Evolutionary conservation across 2,329 filamentous ascomycete species (phyloP), one percentile per base, ranked within the genome.

Genomic region (Fusarium avenaceum): DNA sequence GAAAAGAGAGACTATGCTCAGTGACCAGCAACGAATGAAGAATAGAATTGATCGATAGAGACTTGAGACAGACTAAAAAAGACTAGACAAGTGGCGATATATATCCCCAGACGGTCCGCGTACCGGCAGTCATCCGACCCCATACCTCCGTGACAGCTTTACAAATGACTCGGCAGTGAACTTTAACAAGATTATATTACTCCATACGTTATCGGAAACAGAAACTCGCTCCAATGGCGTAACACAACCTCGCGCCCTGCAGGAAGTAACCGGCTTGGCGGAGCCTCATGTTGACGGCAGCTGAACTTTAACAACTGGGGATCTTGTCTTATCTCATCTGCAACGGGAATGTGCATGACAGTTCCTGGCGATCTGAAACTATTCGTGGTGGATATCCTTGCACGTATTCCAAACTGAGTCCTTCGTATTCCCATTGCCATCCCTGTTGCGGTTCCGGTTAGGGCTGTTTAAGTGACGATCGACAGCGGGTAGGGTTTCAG

Each of bases 271-370:
- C 59, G 38, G 1, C 59, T 64, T 64, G 58, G 61, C 59, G 46
- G 30, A 45, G 52, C 59, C 51, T 51, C 58, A 63, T 38, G 35
- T 45, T 32, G 50, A 56, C 35, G 10, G 9, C 11, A 58, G 19
- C 26, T 45, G 40, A 64, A 64, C 51, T 59, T 44, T 64, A 59
- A 64, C 22, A 64, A 64, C 24, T 45, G 59, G 61, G 30, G 52
- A 58, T 50, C 7, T 64, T 24, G 59, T 45, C 59, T 62, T 55
- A 47, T 48, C 30, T 7, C n/a, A 64, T 57, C n/a, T 55, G 0
- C 38, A 63, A 64, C 22, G 35, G 61, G 59, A 58, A 64, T 52
- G 47, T 64, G 59, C 59, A 58, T 64, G 17, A 50, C 45, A 11
- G 19, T 26, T 47, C 2, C 7, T 47, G 15, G 2, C 2, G 3